Evolutionary conservation across 352 stramenopile species (phyloP).

Genomic region (Albugo laibachii): DNA sequence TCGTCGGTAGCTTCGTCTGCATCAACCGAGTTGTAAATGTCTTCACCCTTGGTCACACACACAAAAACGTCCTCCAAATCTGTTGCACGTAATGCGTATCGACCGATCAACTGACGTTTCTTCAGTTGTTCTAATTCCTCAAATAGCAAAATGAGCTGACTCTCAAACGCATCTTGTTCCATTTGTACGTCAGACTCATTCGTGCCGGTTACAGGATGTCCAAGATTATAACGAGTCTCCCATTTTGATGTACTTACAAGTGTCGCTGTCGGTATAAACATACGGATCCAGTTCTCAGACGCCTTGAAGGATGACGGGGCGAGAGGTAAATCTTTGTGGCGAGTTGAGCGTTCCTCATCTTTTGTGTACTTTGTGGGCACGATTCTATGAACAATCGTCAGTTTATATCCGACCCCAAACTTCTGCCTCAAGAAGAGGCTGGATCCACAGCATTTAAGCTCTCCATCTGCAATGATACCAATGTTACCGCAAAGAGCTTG

Average conservation of each 20-base stretch:
- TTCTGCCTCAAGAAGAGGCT: slow-evolving; percentile 89
- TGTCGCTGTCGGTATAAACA: slow-evolving; percentile 49
- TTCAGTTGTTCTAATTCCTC: slow-evolving; percentile 60
- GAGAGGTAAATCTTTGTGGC: slow-evolving; percentile 3
- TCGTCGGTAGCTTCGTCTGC: slow-evolving; percentile 12
- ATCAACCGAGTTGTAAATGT: slow-evolving; percentile 50
- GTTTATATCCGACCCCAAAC: slow-evolving; percentile 89
- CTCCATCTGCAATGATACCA: slow-evolving; percentile 54
- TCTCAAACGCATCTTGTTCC: slow-evolving; percentile 9
- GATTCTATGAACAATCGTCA: slow-evolving; percentile 34
- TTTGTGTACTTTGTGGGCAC: background rate
- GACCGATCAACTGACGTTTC: slow-evolving; percentile 38
- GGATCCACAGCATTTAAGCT: slow-evolving; percentile 80
- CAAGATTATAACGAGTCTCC: slow-evolving; percentile 86
- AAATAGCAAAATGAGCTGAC: slow-evolving; percentile 84
- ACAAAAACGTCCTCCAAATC: slow-evolving; percentile 99
- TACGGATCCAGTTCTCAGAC: slow-evolving; percentile 40
- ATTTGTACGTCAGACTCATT: no score
- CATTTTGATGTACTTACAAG: slow-evolving; percentile 66
- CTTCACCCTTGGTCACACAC: slow-evolving; percentile 71
- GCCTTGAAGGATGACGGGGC: slow-evolving; percentile 10
- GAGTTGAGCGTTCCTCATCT: slow-evolving; percentile 5
- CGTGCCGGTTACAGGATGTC: slow-evolving; percentile 12
- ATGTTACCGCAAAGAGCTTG: slow-evolving; percentile 68
- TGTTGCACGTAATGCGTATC: slow-evolving; percentile 94